These are phyloP conservation scores for Phytophthora niederhauseri DNA, from an alignment of 352 stramenopile genomes.

Conservation along the genomic window DNA sequence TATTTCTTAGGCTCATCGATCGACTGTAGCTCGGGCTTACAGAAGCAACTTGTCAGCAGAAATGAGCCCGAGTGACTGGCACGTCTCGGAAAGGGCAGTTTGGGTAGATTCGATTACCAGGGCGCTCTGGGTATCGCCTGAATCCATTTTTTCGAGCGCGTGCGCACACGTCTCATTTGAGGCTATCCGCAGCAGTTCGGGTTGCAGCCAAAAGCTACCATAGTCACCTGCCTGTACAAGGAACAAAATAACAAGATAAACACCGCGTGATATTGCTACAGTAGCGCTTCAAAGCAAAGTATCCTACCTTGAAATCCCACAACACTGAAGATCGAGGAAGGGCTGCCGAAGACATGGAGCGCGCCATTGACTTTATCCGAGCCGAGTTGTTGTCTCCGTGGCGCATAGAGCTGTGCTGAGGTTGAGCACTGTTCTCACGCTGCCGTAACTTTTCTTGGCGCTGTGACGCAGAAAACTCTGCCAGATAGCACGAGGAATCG, in stretches of 20 bases:
- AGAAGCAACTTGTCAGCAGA: constrained; percentile 46
- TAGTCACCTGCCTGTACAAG: constrained; percentile 45
- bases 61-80: constrained; percentile 38
- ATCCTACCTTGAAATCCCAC: constrained; percentile 40
- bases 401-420: constrained; percentile 11
- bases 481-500: not conserved
- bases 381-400: constrained; percentile 10
- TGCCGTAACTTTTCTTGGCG: constrained; percentile 24
- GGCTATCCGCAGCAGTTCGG: constrained; percentile 31
- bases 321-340: constrained; percentile 28
- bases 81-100: constrained; percentile 6
- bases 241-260: not conserved
- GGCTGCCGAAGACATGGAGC: constrained; percentile 27
- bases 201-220: constrained; percentile 50
- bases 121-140: constrained; percentile 13
- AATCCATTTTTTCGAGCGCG: constrained; percentile 43
- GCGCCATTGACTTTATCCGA: constrained; percentile 27
- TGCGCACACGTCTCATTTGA: constrained; percentile 37
- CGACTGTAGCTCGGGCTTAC: constrained; percentile 31
- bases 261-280: not conserved
- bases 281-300: not conserved
- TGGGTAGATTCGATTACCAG: constrained; percentile 32
- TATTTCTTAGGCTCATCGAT: not conserved
- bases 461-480: constrained; percentile 19
- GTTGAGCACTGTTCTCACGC: constrained; percentile 16